Evolutionary conservation across 139 green algal genomes (phyloP), one percentile per base, ranked within the genome.

Genomic region (Trebouxia sp.): DNA sequence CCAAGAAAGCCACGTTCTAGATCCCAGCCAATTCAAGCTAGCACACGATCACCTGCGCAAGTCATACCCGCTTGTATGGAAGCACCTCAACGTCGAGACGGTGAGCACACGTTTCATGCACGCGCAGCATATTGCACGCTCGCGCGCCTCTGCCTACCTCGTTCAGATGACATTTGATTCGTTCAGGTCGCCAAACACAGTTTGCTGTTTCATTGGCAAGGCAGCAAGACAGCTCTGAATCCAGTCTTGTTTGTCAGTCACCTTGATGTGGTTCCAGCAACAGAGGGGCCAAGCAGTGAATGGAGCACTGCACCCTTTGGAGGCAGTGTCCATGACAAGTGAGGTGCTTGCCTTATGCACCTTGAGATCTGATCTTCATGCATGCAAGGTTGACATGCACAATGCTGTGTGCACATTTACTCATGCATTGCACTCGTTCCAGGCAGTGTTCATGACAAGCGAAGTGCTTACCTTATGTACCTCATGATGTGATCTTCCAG

Each of bases 251-350:
- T 91, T 38, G 82, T 95, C 10, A 85, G 65, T 37, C 93, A 97
- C 83, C 65, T 90, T 11, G 93, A 97, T 75, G 93, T 97, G 11
- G 93, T 97, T 43, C 91, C 92, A 17, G 87, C 82, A 10, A 65
- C 74, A 1, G 37, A 78, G 2, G 58, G 55, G 1, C 20, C 8
- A 5, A 35, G 51, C 3, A 65, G 78, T n/a, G 80, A 83, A 24
- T 94, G 92, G 91, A 88, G 55, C 5, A 74, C 93, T 70, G 75
- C 81, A n/a, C 92, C 92, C 24, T 96, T 95, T 51, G 67, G 56
- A 5, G 92, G 91, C 0, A 76, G 37, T 9, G 70, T 92, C 6
- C 82, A 81, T 28, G 89, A 90, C 28, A 92, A 92, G 75, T 94
- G 86, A 83, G 86, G 86, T 12, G 32, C 78, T 17, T 50, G n/a